Conservation (phyloP, 2,329 filamentous ascomycete species). For the Eutypella sp. region DNA sequence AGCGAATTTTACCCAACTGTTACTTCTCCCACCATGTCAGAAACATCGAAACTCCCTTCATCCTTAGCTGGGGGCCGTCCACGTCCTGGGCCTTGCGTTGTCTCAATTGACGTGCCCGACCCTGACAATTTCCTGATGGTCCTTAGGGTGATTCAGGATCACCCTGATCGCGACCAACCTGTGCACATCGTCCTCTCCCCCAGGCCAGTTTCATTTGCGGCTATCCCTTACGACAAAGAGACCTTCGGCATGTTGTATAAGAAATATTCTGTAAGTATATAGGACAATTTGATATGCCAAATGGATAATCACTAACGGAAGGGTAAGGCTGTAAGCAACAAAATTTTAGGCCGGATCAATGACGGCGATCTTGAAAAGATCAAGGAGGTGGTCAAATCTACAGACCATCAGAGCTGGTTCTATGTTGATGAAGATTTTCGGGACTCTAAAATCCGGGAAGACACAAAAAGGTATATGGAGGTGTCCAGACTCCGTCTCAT, state of each 20-base stretch:
- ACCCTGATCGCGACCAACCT: neutral
- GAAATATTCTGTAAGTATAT: neutral
- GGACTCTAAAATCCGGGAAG: neutral
- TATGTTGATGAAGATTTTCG: neutral
- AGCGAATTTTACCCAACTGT: too few relatives aligned
- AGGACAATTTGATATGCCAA: too few relatives aligned
- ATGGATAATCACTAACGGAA: neutral
- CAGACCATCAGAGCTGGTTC: neutral
- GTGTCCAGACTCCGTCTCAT: neutral
- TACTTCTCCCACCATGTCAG: too few relatives aligned
- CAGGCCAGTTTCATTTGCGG: neutral
- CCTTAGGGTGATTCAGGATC: neutral
- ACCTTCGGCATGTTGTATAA: neutral
- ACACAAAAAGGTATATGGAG: neutral
- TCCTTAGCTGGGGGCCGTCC: neutral
- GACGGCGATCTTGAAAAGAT: neutral
- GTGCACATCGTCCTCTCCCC: neutral
- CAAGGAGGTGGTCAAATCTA: too few relatives aligned
- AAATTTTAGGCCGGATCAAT: neutral
- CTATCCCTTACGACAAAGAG: neutral
- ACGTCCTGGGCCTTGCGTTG: neutral
- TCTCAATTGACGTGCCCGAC: neutral
- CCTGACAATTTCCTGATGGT: neutral
- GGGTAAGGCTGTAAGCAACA: too few relatives aligned
- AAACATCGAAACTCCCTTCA: too few relatives aligned